These are phyloP conservation scores for Kwoniella europaea DNA, from an alignment of 768 basidiomycete species.

Conservation along the genomic window DNA sequence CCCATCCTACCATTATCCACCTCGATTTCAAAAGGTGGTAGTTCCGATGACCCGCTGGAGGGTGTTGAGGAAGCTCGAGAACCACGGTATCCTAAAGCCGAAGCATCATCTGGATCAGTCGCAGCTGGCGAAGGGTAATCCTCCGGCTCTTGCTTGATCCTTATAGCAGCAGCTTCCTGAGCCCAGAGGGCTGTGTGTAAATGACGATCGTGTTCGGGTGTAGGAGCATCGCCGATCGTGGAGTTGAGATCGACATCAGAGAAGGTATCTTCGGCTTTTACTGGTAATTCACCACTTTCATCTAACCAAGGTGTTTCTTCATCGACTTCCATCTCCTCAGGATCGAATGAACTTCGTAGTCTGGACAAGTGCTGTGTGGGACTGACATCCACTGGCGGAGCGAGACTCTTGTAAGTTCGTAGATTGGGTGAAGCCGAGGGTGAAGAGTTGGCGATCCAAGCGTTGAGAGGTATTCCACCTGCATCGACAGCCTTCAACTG, in stretches of 20 bases:
- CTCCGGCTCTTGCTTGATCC: constrained; percentile 41
- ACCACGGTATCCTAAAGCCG: constrained; percentile 19
- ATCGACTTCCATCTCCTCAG: constrained; percentile 43
- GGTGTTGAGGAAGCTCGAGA: constrained; percentile 45
- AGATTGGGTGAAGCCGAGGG: constrained; percentile 40
- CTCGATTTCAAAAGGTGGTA: constrained; percentile 39
- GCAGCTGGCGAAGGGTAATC: constrained; percentile 48
- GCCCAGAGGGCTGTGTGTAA: constrained; percentile 46
- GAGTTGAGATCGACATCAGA: constrained; percentile 42
- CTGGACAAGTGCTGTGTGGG: constrained; percentile 43
- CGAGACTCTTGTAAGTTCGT: constrained; percentile 13
- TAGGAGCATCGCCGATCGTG: constrained; percentile 38
- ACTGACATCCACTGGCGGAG: constrained; percentile 30
- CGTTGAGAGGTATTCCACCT: constrained; percentile 21
- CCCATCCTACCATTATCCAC: constrained; percentile 24
- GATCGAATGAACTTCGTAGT: constrained; percentile 35
- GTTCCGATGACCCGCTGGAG: constrained; percentile 39
- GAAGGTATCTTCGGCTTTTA: constrained; percentile 45
- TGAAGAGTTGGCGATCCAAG: constrained; percentile 36
- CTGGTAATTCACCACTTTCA: constrained; percentile 43
- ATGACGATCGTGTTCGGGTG: constrained; percentile 46
- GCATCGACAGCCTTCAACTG: constrained; percentile 27
- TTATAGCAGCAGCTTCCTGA: constrained; percentile 32
- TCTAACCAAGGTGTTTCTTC: constrained; percentile 42
- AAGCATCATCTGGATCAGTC: constrained; percentile 28